Percentiles rank a stretch among this genome's conserved stretches.
These are phyloP conservation scores for Chiua virens DNA, from an alignment of 768 basidiomycete species.

Conservation along the genomic window DNA sequence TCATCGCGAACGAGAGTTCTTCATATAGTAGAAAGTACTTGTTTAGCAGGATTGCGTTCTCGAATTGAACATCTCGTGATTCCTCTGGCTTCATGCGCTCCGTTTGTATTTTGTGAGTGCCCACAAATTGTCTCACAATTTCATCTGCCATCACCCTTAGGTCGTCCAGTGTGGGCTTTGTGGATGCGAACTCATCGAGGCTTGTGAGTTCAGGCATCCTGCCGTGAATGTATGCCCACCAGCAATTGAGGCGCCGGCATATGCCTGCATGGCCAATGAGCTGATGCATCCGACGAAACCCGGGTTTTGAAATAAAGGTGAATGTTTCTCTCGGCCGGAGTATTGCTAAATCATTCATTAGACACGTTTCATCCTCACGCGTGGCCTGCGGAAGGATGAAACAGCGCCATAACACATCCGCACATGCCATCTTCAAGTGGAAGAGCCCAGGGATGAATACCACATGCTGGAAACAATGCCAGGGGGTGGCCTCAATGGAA, in stretches of 20 bases:
- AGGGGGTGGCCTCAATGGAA: slow-evolving; percentile 8
- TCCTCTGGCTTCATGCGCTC: too few species aligned
- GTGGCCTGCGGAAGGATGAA: slow-evolving; percentile 9
- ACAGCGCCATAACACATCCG: slow-evolving; percentile 20
- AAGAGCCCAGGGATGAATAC: slow-evolving; percentile 37
- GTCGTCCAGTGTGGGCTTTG: slow-evolving; percentile 19
- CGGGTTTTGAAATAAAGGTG: slow-evolving; percentile 21
- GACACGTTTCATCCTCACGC: slow-evolving; percentile 7
- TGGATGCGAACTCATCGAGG: slow-evolving; percentile 13
- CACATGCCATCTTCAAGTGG: slow-evolving; percentile 34
- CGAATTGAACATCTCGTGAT: slow-evolving; percentile 30
- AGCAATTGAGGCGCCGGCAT: slow-evolving; percentile 29
- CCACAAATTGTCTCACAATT: slow-evolving; percentile 13
- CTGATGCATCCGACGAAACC: slow-evolving; percentile 38
- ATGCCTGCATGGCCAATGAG: slow-evolving; percentile 32
- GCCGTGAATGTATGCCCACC: background rate
- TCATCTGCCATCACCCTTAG: slow-evolving; percentile 24
- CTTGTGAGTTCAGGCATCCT: slow-evolving; percentile 9
- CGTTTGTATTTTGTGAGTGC: background rate
- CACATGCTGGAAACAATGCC: slow-evolving; percentile 30
- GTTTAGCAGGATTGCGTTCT: slow-evolving; percentile 34
- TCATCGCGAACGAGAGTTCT: slow-evolving; percentile 36
- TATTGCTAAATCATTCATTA: slow-evolving; percentile 22
- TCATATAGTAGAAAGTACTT: slow-evolving; percentile 41
- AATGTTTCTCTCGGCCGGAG: slow-evolving; percentile 13